Evolutionary conservation across 2,329 filamentous ascomycete genomes (phyloP).

Genomic region (Sclerotinia nivalis): DNA sequence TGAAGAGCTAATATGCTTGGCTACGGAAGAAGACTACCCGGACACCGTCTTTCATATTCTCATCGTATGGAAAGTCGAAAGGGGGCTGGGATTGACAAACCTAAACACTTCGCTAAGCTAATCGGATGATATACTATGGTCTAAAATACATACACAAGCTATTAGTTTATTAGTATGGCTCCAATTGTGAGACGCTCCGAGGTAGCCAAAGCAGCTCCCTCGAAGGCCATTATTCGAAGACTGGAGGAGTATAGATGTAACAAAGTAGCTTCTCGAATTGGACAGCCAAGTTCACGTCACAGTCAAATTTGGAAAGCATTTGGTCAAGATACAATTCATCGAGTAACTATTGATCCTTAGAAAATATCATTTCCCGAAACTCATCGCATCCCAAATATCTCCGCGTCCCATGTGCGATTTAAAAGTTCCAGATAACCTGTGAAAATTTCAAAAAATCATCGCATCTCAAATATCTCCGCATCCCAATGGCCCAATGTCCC

Average conservation of each 20-base stretch:
- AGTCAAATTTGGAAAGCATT: not conserved
- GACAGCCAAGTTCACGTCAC: not conserved
- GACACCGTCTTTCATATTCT: too few species aligned
- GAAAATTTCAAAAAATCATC: not conserved
- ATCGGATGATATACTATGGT: not conserved
- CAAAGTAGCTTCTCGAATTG: not conserved
- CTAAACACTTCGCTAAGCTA: not conserved
- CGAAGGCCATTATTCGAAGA: not conserved
- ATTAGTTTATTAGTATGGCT: too few species aligned
- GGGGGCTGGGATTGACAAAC: not conserved
- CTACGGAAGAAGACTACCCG: too few species aligned
- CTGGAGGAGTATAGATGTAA: not conserved
- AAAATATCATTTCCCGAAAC: not conserved
- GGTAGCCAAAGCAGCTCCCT: not conserved
- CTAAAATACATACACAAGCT: not conserved
- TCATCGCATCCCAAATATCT: not conserved
- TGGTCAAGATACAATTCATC: not conserved
- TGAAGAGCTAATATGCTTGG: too few species aligned
- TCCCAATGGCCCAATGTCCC: not conserved
- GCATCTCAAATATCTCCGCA: not conserved
- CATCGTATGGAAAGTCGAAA: too few species aligned
- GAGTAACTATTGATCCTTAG: not conserved
- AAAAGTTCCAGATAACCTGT: not conserved
- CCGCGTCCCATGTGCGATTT: not conserved
- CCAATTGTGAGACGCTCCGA: not conserved